These are phyloP conservation scores for Diaporthe capsici DNA, from an alignment of 2,329 filamentous ascomycete genomes.

Conservation along the genomic window DNA sequence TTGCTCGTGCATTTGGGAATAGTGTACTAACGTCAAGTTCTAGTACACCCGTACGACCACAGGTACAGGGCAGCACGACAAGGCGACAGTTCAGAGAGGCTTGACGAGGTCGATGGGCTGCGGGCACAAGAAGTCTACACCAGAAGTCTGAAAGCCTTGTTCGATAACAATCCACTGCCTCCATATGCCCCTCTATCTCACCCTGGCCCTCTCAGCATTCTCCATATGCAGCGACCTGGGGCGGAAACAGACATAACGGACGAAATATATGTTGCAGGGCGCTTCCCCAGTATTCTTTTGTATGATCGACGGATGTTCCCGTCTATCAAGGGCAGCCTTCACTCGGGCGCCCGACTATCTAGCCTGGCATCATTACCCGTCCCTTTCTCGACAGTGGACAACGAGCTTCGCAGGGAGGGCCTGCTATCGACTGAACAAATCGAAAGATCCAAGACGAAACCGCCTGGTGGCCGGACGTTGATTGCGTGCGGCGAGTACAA, in stretches of 20 bases:
- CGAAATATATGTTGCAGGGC: conserved; percentile 89
- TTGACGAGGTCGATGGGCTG: conserved; percentile 52
- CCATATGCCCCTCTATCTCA: conserved; percentile 82
- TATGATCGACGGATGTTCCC: conserved; percentile 93
- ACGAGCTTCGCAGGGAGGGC: conserved; percentile 69
- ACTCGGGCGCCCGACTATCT: conserved; percentile 86
- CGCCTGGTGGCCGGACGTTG: conserved; percentile 72
- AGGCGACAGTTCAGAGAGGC: conserved; percentile 53
- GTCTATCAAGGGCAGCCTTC: conserved; percentile 80
- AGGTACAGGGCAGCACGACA: conserved; percentile 59
- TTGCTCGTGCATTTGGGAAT: not conserved
- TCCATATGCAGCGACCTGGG: conserved; percentile 77
- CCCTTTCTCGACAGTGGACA: conserved; percentile 74
- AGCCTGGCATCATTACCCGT: conserved; percentile 79
- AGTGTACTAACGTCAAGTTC: not conserved
- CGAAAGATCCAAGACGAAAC: conserved; percentile 64
- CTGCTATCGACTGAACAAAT: conserved; percentile 69
- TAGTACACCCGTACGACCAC: conserved; percentile 84
- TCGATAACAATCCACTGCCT: conserved; percentile 67
- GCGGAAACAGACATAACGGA: conserved; percentile 71
- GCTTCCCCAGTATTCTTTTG: conserved; percentile 89
- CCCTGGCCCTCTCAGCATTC: conserved; percentile 84
- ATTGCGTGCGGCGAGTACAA: conserved; percentile 93
- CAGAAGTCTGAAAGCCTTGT: conserved; percentile 54
- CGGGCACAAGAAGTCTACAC: conserved; percentile 50